Percentiles rank a stretch among this genome's conserved stretches.
Conservation (phyloP, 2,329 filamentous ascomycete species). For the Phialophora verrucosa region DNA sequence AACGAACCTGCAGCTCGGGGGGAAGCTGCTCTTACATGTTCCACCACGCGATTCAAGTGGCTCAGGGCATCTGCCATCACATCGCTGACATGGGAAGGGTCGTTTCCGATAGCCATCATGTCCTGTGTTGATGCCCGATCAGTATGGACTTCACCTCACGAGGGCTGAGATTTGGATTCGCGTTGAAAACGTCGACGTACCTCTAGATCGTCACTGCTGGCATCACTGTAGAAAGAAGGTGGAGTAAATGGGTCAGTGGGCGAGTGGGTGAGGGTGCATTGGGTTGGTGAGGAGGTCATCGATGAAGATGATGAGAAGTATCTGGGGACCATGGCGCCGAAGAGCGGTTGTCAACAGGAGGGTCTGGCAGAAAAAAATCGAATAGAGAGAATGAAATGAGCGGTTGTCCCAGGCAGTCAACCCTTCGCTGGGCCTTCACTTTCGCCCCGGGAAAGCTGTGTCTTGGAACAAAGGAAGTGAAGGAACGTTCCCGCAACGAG, state of each 20-base stretch:
- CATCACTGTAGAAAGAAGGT: conserved; percentile 38
- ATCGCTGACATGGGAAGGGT: conserved; percentile 37
- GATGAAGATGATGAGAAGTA: conserved; percentile 26
- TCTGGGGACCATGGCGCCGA: conserved; percentile 29
- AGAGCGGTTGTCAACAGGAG: conserved; percentile 1
- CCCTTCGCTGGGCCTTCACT: conserved; percentile 2
- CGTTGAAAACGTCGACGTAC: conserved; percentile 19
- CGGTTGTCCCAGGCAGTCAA: conserved; percentile 10
- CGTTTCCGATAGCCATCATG: conserved; percentile 35
- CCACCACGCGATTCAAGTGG: conserved; percentile 38
- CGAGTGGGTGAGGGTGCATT: conserved; percentile 26
- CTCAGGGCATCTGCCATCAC: conserved; percentile 37
- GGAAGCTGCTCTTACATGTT: conserved; percentile 37
- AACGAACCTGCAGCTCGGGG: conserved; percentile 17
- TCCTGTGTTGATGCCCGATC: conserved; percentile 35
- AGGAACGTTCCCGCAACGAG: conserved; percentile 20
- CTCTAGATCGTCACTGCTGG: conserved; percentile 34
- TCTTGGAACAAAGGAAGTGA: conserved; percentile 31
- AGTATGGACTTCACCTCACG: conserved; percentile 9
- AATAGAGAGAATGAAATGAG: conserved; percentile 11
- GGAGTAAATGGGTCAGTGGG: conserved; percentile 29
- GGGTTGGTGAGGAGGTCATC: conserved; percentile 21
- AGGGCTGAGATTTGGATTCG: not conserved
- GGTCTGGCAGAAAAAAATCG: conserved; percentile 27
- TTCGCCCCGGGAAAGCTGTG: conserved; percentile 7